Percentiles rank a stretch among this genome's conserved stretches.
Conservation (phyloP, 2,329 filamentous ascomycete species). For the Scytalidium sp. region DNA sequence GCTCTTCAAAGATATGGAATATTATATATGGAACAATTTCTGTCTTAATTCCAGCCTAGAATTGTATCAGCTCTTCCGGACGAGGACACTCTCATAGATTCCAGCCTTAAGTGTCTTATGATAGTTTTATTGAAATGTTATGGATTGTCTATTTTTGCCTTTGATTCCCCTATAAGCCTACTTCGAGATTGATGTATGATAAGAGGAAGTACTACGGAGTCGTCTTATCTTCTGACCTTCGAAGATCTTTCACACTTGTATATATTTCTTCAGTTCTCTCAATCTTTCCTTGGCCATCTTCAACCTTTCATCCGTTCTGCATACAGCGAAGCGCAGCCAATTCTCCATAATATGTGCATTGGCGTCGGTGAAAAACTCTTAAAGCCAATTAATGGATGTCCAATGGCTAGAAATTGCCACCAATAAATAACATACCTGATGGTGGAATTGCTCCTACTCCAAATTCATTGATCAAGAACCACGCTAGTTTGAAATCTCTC, state of each 20-base stretch:
- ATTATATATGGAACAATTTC: too few species aligned
- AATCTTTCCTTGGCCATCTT: slow-evolving; percentile 72
- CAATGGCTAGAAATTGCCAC: background rate
- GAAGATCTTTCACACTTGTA: slow-evolving; percentile 1
- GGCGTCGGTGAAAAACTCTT: slow-evolving; percentile 80
- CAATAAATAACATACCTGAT: slow-evolving; percentile 39
- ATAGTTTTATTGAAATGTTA: too few species aligned
- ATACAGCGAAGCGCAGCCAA: slow-evolving; percentile 88
- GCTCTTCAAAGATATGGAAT: too few species aligned
- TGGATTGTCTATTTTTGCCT: too few species aligned
- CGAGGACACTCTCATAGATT: too few species aligned
- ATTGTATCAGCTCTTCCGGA: too few species aligned
- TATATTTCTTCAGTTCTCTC: slow-evolving; percentile 67
- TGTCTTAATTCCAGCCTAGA: too few species aligned
- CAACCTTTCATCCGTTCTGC: slow-evolving; percentile 84
- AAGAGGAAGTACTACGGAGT: too few species aligned
- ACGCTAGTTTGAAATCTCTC: slow-evolving; percentile 85
- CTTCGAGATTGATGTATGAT: too few species aligned
- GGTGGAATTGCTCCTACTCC: slow-evolving; percentile 94
- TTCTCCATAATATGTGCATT: slow-evolving; percentile 83
- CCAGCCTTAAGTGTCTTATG: too few species aligned
- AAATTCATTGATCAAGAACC: slow-evolving; percentile 95
- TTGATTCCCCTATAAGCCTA: too few species aligned
- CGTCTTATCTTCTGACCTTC: too few species aligned
- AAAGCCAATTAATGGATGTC: background rate